Evolutionary conservation across 176 grass and related monocot genomes (phyloP).

Genomic region (barley (Hordeum vulgare)): DNA sequence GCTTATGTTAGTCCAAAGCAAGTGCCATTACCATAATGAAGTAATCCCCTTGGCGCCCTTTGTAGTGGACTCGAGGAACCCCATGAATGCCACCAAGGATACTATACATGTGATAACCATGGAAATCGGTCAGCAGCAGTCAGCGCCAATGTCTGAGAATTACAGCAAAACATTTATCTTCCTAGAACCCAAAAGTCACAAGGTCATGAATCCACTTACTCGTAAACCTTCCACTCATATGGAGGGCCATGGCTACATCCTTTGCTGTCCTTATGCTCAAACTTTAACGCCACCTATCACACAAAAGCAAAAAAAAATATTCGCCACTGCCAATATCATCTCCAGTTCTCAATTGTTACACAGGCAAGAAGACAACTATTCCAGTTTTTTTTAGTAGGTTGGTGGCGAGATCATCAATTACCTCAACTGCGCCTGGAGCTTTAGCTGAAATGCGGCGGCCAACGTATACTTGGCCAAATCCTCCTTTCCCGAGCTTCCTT

Average conservation of each 20-base stretch:
- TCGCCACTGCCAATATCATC: background rate
- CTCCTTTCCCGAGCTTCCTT: slow-evolving; percentile 90
- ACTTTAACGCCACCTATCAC: slow-evolving; percentile 85
- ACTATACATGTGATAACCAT: slow-evolving; percentile 36
- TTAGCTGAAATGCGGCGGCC: slow-evolving; percentile 56
- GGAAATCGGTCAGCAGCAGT: background rate
- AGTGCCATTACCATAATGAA: slow-evolving; percentile 77
- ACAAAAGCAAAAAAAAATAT: background rate
- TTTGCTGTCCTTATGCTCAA: slow-evolving; percentile 95
- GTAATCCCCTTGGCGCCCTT: slow-evolving; percentile 94
- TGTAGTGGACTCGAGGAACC: slow-evolving; percentile 89
- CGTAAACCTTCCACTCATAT: slow-evolving; percentile 94
- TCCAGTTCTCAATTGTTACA: background rate
- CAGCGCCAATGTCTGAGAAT: background rate
- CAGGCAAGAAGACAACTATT: background rate
- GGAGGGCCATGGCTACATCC: slow-evolving; percentile 85
- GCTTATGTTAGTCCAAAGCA: background rate
- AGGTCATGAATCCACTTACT: slow-evolving; percentile 53
- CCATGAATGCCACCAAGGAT: slow-evolving; percentile 76
- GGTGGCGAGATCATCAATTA: slow-evolving; percentile 22
- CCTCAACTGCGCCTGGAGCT: slow-evolving; percentile 64
- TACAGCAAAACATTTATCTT: slow-evolving; percentile 10
- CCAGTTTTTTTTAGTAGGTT: background rate
- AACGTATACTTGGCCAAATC: slow-evolving; percentile 99
- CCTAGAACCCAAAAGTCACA: background rate